These are phyloP conservation scores for Golubevia sp. DNA, from an alignment of 1,284 basidiomycete species.

Conservation along the genomic window DNA sequence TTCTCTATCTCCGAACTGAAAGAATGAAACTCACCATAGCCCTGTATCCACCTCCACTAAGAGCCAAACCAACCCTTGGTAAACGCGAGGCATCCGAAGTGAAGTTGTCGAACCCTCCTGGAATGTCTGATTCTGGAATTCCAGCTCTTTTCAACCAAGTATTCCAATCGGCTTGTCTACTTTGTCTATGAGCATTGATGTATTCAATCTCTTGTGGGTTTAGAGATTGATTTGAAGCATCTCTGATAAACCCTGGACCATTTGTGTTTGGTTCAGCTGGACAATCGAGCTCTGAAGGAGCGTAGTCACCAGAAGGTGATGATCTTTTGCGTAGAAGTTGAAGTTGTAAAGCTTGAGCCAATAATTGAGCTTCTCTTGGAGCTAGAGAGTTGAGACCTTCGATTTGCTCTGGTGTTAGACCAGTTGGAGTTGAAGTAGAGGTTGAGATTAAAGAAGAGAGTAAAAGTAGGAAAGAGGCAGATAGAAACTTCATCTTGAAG, in stretches of 20 bases:
- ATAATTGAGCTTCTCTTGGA: no score
- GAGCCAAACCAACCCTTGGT: conserved; percentile 63
- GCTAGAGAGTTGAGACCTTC: no score
- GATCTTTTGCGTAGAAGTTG: not conserved
- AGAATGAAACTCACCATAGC: conserved; percentile 61
- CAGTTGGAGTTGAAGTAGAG: no score
- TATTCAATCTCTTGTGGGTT: conserved; percentile 29
- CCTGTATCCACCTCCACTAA: conserved; percentile 65
- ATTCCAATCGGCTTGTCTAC: conserved; percentile 23
- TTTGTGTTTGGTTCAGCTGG: conserved; percentile 23
- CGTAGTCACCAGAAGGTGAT: conserved; percentile 32
- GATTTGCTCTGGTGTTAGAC: no score
- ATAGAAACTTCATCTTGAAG: no score
- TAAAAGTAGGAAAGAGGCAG: no score
- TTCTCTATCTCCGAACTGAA: not conserved
- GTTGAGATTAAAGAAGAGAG: no score
- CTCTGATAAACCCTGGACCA: conserved; percentile 30
- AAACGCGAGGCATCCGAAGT: conserved; percentile 19
- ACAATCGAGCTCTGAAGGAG: conserved; percentile 38
- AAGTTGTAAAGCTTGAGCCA: no score
- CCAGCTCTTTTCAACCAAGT: conserved; percentile 36
- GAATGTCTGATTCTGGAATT: conserved; percentile 17
- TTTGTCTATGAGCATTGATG: conserved; percentile 22
- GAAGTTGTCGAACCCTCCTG: conserved; percentile 42
- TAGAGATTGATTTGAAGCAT: conserved; percentile 29